These are phyloP conservation scores for Citrus hindsii DNA, from an alignment of 345 rosid genomes.

Conservation along the genomic window DNA sequence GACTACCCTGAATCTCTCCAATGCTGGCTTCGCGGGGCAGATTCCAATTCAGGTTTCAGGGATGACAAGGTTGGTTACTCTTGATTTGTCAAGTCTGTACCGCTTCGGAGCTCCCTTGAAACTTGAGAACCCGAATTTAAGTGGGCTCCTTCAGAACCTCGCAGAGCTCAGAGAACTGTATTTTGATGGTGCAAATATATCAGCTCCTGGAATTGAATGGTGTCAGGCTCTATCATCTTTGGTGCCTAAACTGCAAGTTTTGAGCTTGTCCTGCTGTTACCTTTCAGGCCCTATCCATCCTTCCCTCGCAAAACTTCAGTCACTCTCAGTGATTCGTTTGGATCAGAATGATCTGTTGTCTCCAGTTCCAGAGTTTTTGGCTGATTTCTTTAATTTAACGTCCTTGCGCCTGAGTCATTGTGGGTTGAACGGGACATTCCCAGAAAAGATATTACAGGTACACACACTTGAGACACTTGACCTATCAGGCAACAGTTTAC, in stretches of 20 bases:
- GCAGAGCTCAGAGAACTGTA: constrained; percentile 13
- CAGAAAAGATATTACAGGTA: constrained; percentile 21
- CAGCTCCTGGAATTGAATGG: constrained; percentile 27
- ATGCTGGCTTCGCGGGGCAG: constrained; percentile 35
- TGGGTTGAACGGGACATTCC: constrained; percentile 20
- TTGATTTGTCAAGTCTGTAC: constrained; percentile 19
- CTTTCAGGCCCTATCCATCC: constrained; percentile 27
- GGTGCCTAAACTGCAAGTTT: constrained; percentile 23
- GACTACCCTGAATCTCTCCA: constrained; percentile 21
- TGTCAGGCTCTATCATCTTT: constrained; percentile 29
- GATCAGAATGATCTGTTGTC: constrained; percentile 9
- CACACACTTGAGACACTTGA: constrained; percentile 27
- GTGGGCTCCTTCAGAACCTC: constrained; percentile 25
- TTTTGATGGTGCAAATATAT: constrained; percentile 36
- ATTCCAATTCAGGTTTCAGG: constrained; percentile 24
- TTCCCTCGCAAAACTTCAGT: constrained; percentile 22
- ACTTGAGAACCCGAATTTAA: constrained; percentile 26
- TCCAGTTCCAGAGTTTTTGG: constrained; percentile 28
- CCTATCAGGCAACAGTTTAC: constrained; percentile 22
- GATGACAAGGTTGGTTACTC: constrained; percentile 25
- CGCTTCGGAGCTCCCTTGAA: not conserved
- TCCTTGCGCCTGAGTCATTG: not conserved
- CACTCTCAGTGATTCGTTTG: constrained; percentile 27
- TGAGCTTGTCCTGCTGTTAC: constrained; percentile 39
- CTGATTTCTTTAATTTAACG: constrained; percentile 20